Base-by-base conservation (phyloP, 306 rosid species). In the Castanea mollissima region DNA sequence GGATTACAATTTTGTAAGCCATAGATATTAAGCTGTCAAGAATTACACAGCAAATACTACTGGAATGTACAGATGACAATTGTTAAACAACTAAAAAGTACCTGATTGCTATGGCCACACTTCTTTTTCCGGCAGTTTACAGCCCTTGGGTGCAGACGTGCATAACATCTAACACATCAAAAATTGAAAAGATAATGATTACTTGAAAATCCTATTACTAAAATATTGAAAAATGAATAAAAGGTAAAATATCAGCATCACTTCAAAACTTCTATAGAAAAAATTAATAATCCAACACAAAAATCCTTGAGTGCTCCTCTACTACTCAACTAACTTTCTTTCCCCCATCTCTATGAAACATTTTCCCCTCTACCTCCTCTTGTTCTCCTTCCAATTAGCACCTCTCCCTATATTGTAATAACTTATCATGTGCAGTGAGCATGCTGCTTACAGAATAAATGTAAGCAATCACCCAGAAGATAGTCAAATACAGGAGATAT, bases 101-200 rank as follows among this genome's bases (percentile, higher is more conserved):
- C 97, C 91, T 92, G 97, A 38, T 92, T 92, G 78, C 97, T 92
- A 3, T 89, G 97, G 19, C 97, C 97, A 58, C 96, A 92, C 77
- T 92, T 92, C 83, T 90, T 92, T 77, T 92, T 92, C 69, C 97
- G 86, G 81, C 95, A 92, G 83, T 90, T 92, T 0, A 92, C 92
- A 18, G 97, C 93, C 82, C 97, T 89, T 0, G 96, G 97, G 74
- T 92, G 96, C 3, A 92, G 82, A 62, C 96, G 96, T 74, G 93
- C 93, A 85, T 90, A 92, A 81, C 97, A 92, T 19, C 95, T 92
- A 55, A 9, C 16, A 81, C 18, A 80, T 1, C 18, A 69, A 55
- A 44, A 78, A 29, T 19, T 23, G 16, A 35, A 70, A 62, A 52
- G 10, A 52, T 35, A 18, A 32, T n/a, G 27, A 1, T n/a, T 21